Conservation (phyloP, 371 early-diverging fungal genomes). For the Circinella minor region DNA sequence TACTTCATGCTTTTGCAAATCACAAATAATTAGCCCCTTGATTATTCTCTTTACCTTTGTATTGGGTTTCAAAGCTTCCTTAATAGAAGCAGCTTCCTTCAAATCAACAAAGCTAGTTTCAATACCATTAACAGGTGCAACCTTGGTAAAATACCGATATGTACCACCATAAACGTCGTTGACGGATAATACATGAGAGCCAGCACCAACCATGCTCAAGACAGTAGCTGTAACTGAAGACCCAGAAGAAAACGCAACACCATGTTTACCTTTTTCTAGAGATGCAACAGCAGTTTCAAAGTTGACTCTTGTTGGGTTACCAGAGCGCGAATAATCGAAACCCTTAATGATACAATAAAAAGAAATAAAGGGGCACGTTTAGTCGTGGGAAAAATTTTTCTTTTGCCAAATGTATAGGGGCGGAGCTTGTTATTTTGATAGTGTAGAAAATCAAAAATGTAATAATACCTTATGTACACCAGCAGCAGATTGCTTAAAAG, state of each 20-base stretch:
- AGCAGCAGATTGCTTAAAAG: conserved; percentile 91
- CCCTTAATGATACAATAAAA: conserved; percentile 51
- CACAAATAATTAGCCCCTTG: no score
- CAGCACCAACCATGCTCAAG: conserved; percentile 70
- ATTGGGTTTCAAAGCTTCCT: conserved; percentile 69
- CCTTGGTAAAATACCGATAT: conserved; percentile 95
- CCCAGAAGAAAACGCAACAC: conserved; percentile 95
- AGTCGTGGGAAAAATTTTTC: conserved; percentile 16
- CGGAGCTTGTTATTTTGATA: neutral
- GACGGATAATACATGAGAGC: conserved; percentile 89
- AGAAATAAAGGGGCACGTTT: no score
- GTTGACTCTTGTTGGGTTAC: conserved; percentile 91
- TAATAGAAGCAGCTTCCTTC: conserved; percentile 73
- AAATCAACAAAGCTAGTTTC: conserved; percentile 92
- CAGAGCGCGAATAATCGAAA: conserved; percentile 95
- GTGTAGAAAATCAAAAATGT: neutral
- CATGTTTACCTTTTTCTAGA: conserved; percentile 88
- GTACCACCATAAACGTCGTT: conserved; percentile 99
- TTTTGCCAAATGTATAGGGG: conserved; percentile 1
- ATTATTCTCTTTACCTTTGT: conserved; percentile 57
- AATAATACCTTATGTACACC: conserved; percentile 84
- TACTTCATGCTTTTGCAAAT: neutral
- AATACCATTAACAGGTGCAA: conserved; percentile 73
- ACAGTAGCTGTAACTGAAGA: conserved; percentile 93
- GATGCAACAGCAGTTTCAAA: conserved; percentile 94